Evolutionary conservation across 257 asterid species (phyloP).

Genomic region (Coffea eugenioides): DNA sequence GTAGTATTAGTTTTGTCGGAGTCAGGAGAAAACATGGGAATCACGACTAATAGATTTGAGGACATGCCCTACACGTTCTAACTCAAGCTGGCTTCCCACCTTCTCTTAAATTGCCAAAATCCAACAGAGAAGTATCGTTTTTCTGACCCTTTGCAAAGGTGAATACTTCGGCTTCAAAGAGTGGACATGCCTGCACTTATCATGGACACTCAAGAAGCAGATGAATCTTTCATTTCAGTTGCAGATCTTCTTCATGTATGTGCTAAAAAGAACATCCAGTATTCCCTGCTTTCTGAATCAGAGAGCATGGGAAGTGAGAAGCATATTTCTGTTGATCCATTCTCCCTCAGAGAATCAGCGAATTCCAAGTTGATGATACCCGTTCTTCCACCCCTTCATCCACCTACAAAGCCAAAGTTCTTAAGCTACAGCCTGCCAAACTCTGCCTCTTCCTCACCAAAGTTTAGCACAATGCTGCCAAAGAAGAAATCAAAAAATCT

Average conservation of each 20-base stretch:
- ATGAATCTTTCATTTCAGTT: slow-evolving; percentile 15
- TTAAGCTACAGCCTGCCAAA: slow-evolving; percentile 63
- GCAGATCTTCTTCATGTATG: slow-evolving; percentile 1
- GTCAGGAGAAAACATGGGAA: slow-evolving; percentile 33
- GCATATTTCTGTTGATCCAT: slow-evolving; percentile 69
- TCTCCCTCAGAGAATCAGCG: slow-evolving; percentile 34
- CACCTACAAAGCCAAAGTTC: slow-evolving; percentile 36
- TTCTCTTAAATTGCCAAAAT: slow-evolving; percentile 23
- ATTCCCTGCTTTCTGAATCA: not conserved
- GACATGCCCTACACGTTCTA: slow-evolving; percentile 46
- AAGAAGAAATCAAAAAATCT: slow-evolving; percentile 28
- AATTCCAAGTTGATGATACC: not conserved
- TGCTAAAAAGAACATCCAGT: not conserved
- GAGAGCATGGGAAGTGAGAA: slow-evolving; percentile 39
- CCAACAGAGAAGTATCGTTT: not conserved
- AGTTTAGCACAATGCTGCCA: slow-evolving; percentile 18
- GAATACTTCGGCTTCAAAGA: not conserved
- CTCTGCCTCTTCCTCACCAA: slow-evolving; percentile 53
- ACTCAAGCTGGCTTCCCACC: not conserved
- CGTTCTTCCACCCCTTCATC: slow-evolving; percentile 24
- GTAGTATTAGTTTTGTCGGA: not conserved
- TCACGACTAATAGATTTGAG: slow-evolving; percentile 31
- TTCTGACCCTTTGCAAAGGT: not conserved
- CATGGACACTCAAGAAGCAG: slow-evolving; percentile 12
- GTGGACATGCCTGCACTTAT: slow-evolving; percentile 9